Evolutionary conservation across 2,329 filamentous ascomycete genomes (phyloP), one percentile per base, ranked within the genome.

Genomic region (Allantophomopsis cytisporea): DNA sequence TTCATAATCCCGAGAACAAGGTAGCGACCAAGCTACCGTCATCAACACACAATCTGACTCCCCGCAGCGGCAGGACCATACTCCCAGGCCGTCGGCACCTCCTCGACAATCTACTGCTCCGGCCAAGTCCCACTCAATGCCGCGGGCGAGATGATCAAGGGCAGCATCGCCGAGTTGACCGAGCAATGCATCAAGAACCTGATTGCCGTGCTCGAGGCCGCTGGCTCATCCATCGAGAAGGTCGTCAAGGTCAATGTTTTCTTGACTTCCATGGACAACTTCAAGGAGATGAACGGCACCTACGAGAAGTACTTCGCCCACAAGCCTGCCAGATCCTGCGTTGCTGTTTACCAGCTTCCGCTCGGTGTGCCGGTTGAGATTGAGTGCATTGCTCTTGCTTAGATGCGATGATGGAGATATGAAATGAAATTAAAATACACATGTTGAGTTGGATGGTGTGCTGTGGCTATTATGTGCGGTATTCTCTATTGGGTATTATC

Each of bases 241-340:
- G 83, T 94, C 35, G 84, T 96, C 62, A 95, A 95, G 73, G 83
- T 88, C 56, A 86, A 79, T 60, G 82, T 94, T 55, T 96, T 96
- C 70, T 65, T 95, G 47, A 80, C 81, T 41, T 82, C 89, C 62
- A 95, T 95, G 88, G 74, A 71, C 50, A 71, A 88, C 63, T 95
- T 95, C 57, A 80, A 73, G 38, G 76, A 76, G 58, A 85, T 93
- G 82, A 93, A 94, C 63, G 71, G 71, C 50, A 80, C 83, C 53
- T 94, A 91, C 59, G 81, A 80, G 61, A 80, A 86, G 64, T 86
- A 79, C 69, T 91, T 89, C 62, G 62, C 72, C 40, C 80, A 85
- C 64, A 91, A 88, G 76, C 87, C 87, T 18, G 83, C 85, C n/a
- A 74, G 85, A 50, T 87, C 81, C 65, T 94, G 87, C 56, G 85